Evolutionary conservation across 192 early-diverging fungal genomes (phyloP), one percentile per base, ranked within the genome.

Genomic region (Podila epicladia): DNA sequence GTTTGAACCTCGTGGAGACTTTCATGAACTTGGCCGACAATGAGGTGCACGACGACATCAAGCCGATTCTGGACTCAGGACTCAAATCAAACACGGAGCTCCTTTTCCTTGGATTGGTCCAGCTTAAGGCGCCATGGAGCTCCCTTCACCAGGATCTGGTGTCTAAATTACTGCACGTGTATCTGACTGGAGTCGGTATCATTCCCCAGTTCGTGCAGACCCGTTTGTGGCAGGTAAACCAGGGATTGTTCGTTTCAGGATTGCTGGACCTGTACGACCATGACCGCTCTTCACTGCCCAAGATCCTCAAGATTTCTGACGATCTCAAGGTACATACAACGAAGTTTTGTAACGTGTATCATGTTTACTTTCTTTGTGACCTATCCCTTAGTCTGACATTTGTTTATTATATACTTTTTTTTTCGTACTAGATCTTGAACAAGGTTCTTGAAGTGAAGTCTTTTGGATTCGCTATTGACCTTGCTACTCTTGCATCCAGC

Each of bases 401-500:
- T 55, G 53, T 24, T 1, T 55, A 24, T 17, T 55, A 24, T 55
- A n/a, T n/a, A n/a, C n/a, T n/a, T n/a, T n/a, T n/a, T n/a, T n/a
- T n/a, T n/a, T n/a, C n/a, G 0, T 55, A 20, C 8, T 77, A 93
- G 92, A 92, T 93, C 9, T 73, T 96, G n/a, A 76, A 87, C 19
- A 84, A 87, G 51, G 88, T 96, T 32, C 75, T 96, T 9, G 91
- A 94, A 59, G 77, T 86, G 15, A 89, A 91, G 60, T 89, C 89
- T 4, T 91, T 86, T 62, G 72, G 78, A 2, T 95, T 96, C 76
- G 66, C 92, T 0, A 93, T 96, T 58, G 95, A 95, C 62, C 71
- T 96, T 22, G 94, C 94, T 31, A 88, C 93, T 1, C 82, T 96
- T 15, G 94, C 95, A 5, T 91, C 91, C 3, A 85, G 94, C 9